phyloP scores from a whole-genome alignment of 192 early-diverging fungal genomes.

The Piromyces finnis region DNA sequence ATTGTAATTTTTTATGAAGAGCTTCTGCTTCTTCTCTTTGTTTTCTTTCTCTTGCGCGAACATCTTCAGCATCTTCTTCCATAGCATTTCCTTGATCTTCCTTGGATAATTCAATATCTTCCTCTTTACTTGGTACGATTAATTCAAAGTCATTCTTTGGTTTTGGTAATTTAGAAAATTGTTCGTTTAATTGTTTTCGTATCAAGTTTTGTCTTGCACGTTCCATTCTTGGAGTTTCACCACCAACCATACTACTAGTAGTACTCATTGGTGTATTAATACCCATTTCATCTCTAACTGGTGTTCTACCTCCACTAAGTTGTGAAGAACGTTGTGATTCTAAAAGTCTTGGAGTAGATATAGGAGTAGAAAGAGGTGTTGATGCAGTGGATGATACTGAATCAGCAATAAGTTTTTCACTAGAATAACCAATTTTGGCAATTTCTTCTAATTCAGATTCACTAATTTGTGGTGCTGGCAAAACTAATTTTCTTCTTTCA shows the following conservation, averaged over 20 bases:
- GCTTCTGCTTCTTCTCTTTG: not conserved
- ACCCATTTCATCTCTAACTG: slow-evolving; percentile 19
- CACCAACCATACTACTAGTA: slow-evolving; percentile 10
- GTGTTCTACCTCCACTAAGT: slow-evolving; percentile 5
- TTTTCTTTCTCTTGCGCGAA: not conserved
- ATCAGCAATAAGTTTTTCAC: slow-evolving; percentile 51
- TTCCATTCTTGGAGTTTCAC: slow-evolving; percentile 53
- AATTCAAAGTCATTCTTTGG: slow-evolving; percentile 91
- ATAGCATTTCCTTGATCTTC: not conserved
- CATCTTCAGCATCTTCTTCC: not conserved
- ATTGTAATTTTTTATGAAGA: not conserved
- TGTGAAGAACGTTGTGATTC: slow-evolving; percentile 11
- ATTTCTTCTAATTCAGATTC: slow-evolving; percentile 82
- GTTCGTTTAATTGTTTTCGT: slow-evolving; percentile 49
- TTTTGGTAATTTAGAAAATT: slow-evolving; percentile 54
- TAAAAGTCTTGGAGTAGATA: slow-evolving; percentile 72
- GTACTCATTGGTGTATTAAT: slow-evolving; percentile 45
- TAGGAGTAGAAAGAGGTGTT: slow-evolving; percentile 47
- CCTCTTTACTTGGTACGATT: slow-evolving; percentile 50
- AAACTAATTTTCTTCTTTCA: slow-evolving; percentile 47
- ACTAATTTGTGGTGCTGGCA: slow-evolving; percentile 82
- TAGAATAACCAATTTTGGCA: slow-evolving; percentile 71
- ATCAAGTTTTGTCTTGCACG: slow-evolving; percentile 30
- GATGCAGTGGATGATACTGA: slow-evolving; percentile 8
- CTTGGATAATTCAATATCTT: slow-evolving; percentile 7